These are phyloP conservation scores for Apiospora pterosperma DNA, from an alignment of 2,329 filamentous ascomycete genomes.

Conservation along the genomic window DNA sequence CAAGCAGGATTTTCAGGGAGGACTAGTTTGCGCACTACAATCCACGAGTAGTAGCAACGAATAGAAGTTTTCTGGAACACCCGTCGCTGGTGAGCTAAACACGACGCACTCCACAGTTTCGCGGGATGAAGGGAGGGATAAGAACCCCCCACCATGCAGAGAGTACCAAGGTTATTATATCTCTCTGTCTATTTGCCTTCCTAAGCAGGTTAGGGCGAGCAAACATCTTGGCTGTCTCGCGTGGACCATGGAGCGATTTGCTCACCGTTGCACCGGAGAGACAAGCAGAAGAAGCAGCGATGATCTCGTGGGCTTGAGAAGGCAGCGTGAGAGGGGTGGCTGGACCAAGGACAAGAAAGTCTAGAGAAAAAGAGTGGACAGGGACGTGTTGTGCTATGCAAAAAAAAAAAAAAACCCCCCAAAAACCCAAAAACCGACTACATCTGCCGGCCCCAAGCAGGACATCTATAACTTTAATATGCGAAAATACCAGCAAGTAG, in stretches of 20 bases:
- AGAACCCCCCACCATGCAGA: neutral
- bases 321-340: neutral
- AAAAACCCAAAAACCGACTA: no score
- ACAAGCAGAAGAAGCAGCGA: neutral
- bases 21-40: neutral
- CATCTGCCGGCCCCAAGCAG: no score
- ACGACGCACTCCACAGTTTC: conserved; percentile 1
- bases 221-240: neutral
- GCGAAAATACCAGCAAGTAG: no score
- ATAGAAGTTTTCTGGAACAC: conserved; percentile 1
- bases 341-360: neutral
- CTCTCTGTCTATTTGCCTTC: neutral
- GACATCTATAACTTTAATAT: no score
- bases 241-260: neutral
- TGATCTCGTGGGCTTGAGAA: neutral
- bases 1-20: neutral
- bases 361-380: neutral
- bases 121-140: neutral
- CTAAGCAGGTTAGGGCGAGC: neutral
- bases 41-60: neutral
- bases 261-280: neutral
- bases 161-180: neutral
- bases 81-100: neutral
- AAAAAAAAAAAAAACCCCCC: no score
- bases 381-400: neutral